Conservation (phyloP, 805 yeast genomes). For the Wickerhamomyces chambardii region DNA sequence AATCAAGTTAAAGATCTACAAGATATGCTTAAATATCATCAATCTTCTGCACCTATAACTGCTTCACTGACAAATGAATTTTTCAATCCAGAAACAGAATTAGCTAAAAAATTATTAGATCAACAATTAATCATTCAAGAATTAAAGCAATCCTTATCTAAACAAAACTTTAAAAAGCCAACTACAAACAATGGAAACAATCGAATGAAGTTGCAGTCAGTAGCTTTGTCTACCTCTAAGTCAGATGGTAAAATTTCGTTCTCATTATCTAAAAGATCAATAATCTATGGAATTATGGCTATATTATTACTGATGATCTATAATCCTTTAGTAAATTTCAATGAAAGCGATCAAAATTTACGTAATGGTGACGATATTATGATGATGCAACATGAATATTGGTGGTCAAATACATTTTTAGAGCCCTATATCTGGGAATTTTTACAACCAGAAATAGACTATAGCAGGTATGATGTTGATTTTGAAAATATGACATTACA, state of each 20-base stretch:
- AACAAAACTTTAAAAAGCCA: no score
- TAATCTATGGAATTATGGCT: no score
- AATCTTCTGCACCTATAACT: neutral
- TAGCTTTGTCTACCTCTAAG: no score
- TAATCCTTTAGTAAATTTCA: no score
- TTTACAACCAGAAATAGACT: neutral
- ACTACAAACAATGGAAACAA: no score
- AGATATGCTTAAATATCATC: neutral
- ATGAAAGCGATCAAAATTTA: no score
- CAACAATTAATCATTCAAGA: slow-evolving; percentile 4
- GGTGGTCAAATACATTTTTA: slow-evolving; percentile 11
- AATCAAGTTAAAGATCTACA: neutral
- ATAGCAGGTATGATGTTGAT: neutral
- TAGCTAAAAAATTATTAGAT: neutral
- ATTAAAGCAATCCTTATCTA: neutral
- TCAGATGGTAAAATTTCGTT: no score
- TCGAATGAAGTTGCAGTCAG: no score
- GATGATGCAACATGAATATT: neutral
- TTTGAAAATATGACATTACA: no score
- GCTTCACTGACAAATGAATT: neutral
- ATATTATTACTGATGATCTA: no score
- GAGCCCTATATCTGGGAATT: slow-evolving; percentile 7
- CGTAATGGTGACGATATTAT: no score
- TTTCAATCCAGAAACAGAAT: neutral
- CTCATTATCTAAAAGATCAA: no score